phyloP scores from a whole-genome alignment of 495 filamentous ascomycete genomes.

The Lasiosphaeria ovina region DNA sequence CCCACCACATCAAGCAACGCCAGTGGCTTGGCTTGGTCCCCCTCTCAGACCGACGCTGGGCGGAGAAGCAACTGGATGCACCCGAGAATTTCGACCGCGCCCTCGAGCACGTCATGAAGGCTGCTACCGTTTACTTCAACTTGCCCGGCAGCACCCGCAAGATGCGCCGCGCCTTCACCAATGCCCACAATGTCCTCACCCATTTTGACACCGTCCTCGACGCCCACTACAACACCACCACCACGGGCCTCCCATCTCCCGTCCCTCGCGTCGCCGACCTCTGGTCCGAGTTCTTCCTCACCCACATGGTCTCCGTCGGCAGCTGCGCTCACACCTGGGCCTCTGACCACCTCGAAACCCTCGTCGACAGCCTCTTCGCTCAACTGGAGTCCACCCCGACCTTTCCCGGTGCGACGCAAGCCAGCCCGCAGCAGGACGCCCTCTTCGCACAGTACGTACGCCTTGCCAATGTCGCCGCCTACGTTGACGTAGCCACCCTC shows the following conservation, averaged over 20 bases:
- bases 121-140: slow-evolving; percentile 15
- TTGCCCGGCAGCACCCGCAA: slow-evolving; percentile 1
- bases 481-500: slow-evolving; percentile 8
- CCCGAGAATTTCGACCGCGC: slow-evolving; percentile 17
- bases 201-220: slow-evolving; percentile 18
- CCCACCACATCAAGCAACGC: slow-evolving; percentile 8
- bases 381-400: neutral
- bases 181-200: slow-evolving; percentile 9
- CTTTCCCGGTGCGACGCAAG: neutral
- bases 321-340: slow-evolving; percentile 16
- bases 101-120: slow-evolving; percentile 9
- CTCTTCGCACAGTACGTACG: slow-evolving; percentile 1
- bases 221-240: slow-evolving; percentile 9
- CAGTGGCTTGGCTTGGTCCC: slow-evolving; percentile 16
- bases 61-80: slow-evolving; percentile 14
- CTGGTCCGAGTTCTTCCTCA: slow-evolving; percentile 22
- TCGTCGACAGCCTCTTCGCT: neutral
- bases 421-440: slow-evolving; percentile 6
- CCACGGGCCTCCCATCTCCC: neutral
- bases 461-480: neutral
- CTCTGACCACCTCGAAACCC: neutral
- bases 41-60: slow-evolving; percentile 18
- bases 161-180: slow-evolving; percentile 15
- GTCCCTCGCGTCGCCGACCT: slow-evolving; percentile 9
- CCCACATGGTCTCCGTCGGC: slow-evolving; percentile 12